A percentile compares a stretch with the other conserved stretches of the same genome.
phyloP scores from a whole-genome alignment of 768 basidiomycete species.

The Sistotremastrum suecicum region DNA sequence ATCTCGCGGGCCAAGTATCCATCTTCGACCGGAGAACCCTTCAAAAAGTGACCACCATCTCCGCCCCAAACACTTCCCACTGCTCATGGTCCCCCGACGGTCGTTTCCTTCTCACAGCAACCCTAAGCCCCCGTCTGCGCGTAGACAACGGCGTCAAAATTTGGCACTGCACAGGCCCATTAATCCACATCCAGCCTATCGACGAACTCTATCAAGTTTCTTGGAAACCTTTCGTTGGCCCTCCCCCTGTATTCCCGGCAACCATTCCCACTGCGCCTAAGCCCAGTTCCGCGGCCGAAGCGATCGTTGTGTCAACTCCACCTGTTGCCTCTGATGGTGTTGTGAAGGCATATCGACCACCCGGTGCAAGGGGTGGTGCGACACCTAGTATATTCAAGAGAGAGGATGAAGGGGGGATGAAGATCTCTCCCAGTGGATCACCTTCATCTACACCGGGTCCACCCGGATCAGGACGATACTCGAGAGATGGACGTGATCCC shows the following conservation, averaged over 20 bases:
- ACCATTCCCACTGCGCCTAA: constrained; percentile 54
- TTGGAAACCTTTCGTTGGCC: constrained; percentile 69
- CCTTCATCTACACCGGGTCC: constrained; percentile 52
- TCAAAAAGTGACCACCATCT: constrained; percentile 62
- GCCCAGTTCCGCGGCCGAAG: constrained; percentile 42
- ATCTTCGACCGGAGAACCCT: constrained; percentile 82
- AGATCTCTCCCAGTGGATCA: constrained; percentile 31
- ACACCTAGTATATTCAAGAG: constrained; percentile 85
- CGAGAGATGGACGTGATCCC: constrained; percentile 25
- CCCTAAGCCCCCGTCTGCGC: constrained; percentile 85
- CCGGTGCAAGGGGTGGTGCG: constrained; percentile 78
- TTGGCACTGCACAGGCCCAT: constrained; percentile 81
- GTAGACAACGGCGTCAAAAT: constrained; percentile 98
- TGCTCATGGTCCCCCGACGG: constrained; percentile 97
- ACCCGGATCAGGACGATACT: constrained; percentile 39
- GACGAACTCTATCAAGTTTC: constrained; percentile 86
- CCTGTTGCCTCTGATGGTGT: constrained; percentile 53
- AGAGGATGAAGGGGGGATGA: constrained; percentile 74
- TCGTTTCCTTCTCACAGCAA: constrained; percentile 84
- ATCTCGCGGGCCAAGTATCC: constrained; percentile 88
- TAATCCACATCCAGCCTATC: constrained; percentile 68
- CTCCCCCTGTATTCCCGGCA: constrained; percentile 51
- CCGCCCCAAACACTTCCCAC: constrained; percentile 85
- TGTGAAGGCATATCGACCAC: constrained; percentile 66
- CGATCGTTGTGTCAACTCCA: constrained; percentile 38